Base-by-base conservation (phyloP, 495 filamentous ascomycete genomes). In the Talaromyces liani region DNA sequence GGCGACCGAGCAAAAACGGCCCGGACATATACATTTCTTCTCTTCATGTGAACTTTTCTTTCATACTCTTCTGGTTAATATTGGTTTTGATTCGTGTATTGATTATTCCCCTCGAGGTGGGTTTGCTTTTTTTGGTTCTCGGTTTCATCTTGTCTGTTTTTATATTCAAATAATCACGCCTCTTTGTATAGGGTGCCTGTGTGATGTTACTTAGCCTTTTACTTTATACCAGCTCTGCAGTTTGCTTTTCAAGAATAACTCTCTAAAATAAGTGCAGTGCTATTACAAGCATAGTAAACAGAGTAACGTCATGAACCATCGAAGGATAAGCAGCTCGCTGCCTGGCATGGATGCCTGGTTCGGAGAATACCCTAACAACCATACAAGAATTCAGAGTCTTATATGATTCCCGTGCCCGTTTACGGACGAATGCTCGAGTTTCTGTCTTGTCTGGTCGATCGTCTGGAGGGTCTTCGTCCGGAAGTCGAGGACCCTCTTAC, bases 41-140 rank as follows among this genome's bases (percentile, higher is more conserved):
- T 20, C n/a, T 47, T 47, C 25, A 53, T 27, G 41, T 51, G 60
- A 53, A 29, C 27, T 54, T 53, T 18, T 62, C 33, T 16, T 25
- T 62, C 25, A 25, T 61, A 41, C 27, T 53, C 47, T 62, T 62
- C 60, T 51, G 33, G 45, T 62, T 36, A 22, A 53, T 62, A 62
- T 62, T 62, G 45, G 16, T 25, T 60, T 60, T 22, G n/a, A 33
- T 58, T 58, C 56, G 20, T 58, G 56, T 22, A 58, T 58, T 58
- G 27, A 58, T 58, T 58, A 58, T 33, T 58, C n/a, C 31, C 29
- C 22, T 22, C n/a, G n/a, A 58, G n/a, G 56, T 33, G 27, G 56
- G 56, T n/a, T 4, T 58, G 14, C 36, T 1, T 9, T 16, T n/a
- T 14, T 58, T 16, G 29, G 27, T 36, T 36, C 4, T 36, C 31